These are phyloP conservation scores for Viola odorata DNA, from an alignment of 345 rosid genomes.

Conservation along the genomic window DNA sequence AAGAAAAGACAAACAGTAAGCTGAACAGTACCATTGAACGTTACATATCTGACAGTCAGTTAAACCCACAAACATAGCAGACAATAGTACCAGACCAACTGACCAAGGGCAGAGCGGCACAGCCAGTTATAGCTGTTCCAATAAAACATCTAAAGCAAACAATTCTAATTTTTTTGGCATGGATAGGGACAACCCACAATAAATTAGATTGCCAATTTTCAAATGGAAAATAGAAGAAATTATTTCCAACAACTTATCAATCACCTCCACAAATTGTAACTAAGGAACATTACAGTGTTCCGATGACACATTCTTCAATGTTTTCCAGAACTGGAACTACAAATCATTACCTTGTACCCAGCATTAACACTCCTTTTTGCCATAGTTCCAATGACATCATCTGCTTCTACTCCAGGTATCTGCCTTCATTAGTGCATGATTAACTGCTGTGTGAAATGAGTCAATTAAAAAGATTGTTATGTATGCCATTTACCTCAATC, in stretches of 20 bases:
- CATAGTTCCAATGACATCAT: conserved; percentile 95
- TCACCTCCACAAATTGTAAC: too few species aligned
- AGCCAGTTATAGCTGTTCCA: too few species aligned
- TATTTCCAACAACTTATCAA: background rate
- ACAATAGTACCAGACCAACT: too few species aligned
- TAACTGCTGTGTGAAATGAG: conserved; percentile 19
- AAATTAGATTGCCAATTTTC: background rate
- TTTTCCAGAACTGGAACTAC: conserved; percentile 7
- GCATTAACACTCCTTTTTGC: conserved; percentile 73
- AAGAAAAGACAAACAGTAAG: background rate
- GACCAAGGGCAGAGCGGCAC: too few species aligned
- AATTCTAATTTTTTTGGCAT: background rate
- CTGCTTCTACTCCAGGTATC: conserved; percentile 99
- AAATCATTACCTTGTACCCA: conserved; percentile 62
- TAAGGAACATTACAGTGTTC: background rate
- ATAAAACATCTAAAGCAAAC: too few species aligned
- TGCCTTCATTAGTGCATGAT: conserved; percentile 34
- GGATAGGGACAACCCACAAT: conserved; percentile 1
- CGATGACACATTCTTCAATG: background rate
- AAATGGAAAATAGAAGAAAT: background rate
- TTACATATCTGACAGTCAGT: too few species aligned
- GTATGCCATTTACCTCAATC: conserved; percentile 65
- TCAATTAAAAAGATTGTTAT: conserved; percentile 5
- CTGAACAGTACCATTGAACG: background rate
- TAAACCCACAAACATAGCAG: too few species aligned